Base-by-base conservation (phyloP, 2,329 filamentous ascomycete genomes). In the Zelopaecilomyces penicillatus region DNA sequence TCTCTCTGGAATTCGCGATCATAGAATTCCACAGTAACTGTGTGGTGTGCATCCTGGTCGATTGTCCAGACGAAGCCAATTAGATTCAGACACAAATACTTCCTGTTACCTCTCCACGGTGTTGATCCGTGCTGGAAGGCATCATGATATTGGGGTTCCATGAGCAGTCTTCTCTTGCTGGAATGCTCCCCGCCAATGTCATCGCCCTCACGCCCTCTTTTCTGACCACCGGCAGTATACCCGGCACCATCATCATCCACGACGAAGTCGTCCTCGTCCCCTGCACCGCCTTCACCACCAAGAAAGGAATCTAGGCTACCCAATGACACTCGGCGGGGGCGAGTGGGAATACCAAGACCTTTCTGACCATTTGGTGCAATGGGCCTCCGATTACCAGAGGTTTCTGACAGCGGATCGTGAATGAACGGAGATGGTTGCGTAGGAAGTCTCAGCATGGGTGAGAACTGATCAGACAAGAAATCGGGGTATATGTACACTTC, bases 21-120 rank as follows among this genome's bases (percentile, higher is more conserved):
- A 62, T 97, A 96, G 62, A 98, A 98, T 57, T 97, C 93, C 2
- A 97, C 90, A 0, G 90, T 96, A 8, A 98, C 83, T 2, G 93
- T 98, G 61, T 97, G 81, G 55, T 91, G 85, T 0, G 85, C 86
- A 58, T 96, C 90, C 64, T 98, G 93, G 54, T 95, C 87, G 12
- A 98, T 87, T 0, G 91, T 97, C 88, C 93, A 98, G 6, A 96
- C 87, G 58, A 94, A 93, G 1, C 94, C 93, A 43, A 90, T 87
- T 47, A 98, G 70, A 60, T 97, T 97, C 35, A 97, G 76, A 58
- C 88, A 95, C 1, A 98, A 75, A 60, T 98, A 95, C 59, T 91
- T 87, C 51, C 93, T 77, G 62, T 95, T 93, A 2, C 93, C 93
- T 50, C 88, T 81, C 94, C 93, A 98, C 0, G 91, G 91, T 0